Conservation (phyloP, 1,139 yeast genomes). For the Zygosaccharomyces pseudobailii region DNA sequence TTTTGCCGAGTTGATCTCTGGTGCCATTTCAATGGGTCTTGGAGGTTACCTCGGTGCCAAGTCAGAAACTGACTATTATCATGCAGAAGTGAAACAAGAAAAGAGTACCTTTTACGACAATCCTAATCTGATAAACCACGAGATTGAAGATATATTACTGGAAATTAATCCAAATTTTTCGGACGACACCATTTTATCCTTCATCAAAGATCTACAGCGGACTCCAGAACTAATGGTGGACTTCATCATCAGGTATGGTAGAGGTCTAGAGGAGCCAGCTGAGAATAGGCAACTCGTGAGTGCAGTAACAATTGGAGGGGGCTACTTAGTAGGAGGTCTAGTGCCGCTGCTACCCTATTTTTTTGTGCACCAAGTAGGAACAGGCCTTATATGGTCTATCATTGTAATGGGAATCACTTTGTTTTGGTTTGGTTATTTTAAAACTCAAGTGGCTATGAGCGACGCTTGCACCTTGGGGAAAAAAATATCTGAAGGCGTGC, state of each 20-base stretch:
- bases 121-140: constrained; percentile 52
- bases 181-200: constrained; percentile 59
- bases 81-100: constrained; percentile 65
- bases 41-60: constrained; percentile 81
- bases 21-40: constrained; percentile 81
- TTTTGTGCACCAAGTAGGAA: constrained; percentile 65
- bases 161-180: constrained; percentile 54
- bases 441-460: constrained; percentile 82
- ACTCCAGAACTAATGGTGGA: constrained; percentile 68
- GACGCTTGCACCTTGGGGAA: constrained; percentile 58
- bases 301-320: constrained; percentile 70
- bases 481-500: constrained; percentile 73
- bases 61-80: constrained; percentile 69
- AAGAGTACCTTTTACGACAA: constrained; percentile 63
- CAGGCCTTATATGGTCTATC: constrained; percentile 73
- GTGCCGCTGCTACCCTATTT: constrained; percentile 75
- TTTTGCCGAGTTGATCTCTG: constrained; percentile 76
- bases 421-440: constrained; percentile 80
- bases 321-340: constrained; percentile 74
- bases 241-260: constrained; percentile 70
- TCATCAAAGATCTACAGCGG: constrained; percentile 63
- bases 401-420: constrained; percentile 80
- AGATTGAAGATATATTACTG: constrained; percentile 65
- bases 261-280: constrained; percentile 78
- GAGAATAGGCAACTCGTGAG: constrained; percentile 73